Evolutionary conservation across 768 basidiomycete genomes (phyloP).

Genomic region (Trametes cinnabarina): DNA sequence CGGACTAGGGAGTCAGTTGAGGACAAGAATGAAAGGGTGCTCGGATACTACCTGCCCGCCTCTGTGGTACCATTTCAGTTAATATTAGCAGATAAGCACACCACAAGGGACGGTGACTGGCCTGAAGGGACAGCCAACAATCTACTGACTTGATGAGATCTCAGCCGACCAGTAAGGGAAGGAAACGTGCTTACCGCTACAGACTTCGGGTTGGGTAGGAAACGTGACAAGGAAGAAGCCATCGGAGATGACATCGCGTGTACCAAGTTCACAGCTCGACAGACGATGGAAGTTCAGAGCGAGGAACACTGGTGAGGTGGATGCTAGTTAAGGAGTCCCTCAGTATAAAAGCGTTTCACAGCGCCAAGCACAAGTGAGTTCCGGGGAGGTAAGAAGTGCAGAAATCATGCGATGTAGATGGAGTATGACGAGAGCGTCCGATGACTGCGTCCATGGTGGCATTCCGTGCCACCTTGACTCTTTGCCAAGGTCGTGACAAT

Average conservation of each 20-base stretch:
- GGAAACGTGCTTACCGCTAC: conserved; percentile 56
- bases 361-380: too few relatives aligned
- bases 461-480: too few relatives aligned
- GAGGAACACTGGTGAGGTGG: background rate
- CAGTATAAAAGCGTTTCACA: too few relatives aligned
- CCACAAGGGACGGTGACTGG: conserved; percentile 39
- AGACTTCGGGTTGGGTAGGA: conserved; percentile 69
- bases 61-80: conserved; percentile 32
- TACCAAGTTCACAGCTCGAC: background rate
- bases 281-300: background rate
- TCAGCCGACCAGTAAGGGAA: background rate
- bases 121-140: conserved; percentile 97
- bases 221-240: conserved; percentile 31
- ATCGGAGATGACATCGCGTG: conserved; percentile 8
- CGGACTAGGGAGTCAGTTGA: background rate
- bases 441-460: too few relatives aligned
- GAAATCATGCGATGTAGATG: too few relatives aligned
- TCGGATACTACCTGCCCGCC: conserved; percentile 56
- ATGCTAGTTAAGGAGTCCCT: too few relatives aligned
- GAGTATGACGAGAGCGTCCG: too few relatives aligned
- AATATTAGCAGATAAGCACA: conserved; percentile 3
- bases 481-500: too few relatives aligned
- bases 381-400: too few relatives aligned
- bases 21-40: conserved; percentile 18
- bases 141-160: conserved; percentile 40